Conservation (phyloP, 139 green algal species). For the Chlamydomonas sphaeroides region DNA sequence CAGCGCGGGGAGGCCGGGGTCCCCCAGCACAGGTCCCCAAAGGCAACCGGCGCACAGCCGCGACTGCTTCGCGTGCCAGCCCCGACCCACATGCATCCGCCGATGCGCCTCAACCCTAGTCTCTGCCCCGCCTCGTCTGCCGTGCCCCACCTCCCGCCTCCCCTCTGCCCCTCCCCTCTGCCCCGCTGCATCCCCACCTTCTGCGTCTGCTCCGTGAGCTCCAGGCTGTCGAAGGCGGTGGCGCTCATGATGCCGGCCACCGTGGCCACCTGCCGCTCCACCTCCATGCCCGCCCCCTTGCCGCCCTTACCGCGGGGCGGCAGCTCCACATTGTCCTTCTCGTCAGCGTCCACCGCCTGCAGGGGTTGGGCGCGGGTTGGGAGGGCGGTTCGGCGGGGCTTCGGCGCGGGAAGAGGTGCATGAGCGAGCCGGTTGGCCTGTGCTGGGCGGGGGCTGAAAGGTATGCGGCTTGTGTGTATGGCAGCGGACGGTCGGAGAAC, state of each 20-base stretch:
- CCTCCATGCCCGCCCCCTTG: neutral
- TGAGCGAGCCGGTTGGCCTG: neutral
- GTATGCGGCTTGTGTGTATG: too few relatives aligned
- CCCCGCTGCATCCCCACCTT: slow-evolving; percentile 39
- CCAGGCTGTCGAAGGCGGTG: slow-evolving; percentile 76
- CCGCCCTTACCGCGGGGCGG: neutral
- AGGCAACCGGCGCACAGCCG: too few relatives aligned
- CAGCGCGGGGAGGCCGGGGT: too few relatives aligned
- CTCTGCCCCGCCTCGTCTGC: too few relatives aligned
- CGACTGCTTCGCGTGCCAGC: too few relatives aligned
- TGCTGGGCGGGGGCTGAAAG: neutral
- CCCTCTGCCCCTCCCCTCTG: neutral
- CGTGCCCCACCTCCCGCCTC: too few relatives aligned
- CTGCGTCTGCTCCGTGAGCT: slow-evolving; percentile 71
- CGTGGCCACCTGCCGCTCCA: slow-evolving; percentile 56
- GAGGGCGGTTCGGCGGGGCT: neutral
- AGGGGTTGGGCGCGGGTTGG: neutral
- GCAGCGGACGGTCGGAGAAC: slow-evolving; percentile 31
- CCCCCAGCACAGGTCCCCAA: too few relatives aligned
- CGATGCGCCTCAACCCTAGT: too few relatives aligned
- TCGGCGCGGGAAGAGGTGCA: neutral
- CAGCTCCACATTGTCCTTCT: slow-evolving; percentile 7
- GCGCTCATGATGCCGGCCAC: slow-evolving; percentile 83
- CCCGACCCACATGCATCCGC: too few relatives aligned
- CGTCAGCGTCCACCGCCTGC: neutral